These are phyloP conservation scores for Rosa persica DNA, from an alignment of 306 rosid genomes.

Conservation along the genomic window DNA sequence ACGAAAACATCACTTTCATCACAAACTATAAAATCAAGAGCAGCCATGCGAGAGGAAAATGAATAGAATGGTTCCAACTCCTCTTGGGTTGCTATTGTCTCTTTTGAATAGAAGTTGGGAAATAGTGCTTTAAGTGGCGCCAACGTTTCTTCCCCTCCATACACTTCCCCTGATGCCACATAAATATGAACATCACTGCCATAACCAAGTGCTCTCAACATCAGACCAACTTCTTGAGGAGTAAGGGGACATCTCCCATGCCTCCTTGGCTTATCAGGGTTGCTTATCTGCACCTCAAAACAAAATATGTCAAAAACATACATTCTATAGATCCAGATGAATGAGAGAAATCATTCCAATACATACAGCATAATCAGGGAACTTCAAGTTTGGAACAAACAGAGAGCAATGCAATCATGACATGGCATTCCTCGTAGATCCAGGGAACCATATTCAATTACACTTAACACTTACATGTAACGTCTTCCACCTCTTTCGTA, in stretches of 20 bases:
- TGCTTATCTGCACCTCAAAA: slow-evolving; percentile 63
- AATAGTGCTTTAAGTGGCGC: slow-evolving; percentile 85
- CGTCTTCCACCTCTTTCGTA: slow-evolving; percentile 98
- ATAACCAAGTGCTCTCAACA: slow-evolving; percentile 96
- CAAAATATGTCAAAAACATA: slow-evolving; percentile 14
- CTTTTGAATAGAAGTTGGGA: slow-evolving; percentile 89
- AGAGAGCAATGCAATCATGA: neutral
- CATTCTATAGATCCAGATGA: neutral
- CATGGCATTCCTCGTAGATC: slow-evolving; percentile 1
- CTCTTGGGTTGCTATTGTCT: slow-evolving; percentile 76
- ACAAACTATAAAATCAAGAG: slow-evolving; percentile 90
- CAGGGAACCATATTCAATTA: neutral
- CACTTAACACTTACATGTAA: slow-evolving; percentile 66
- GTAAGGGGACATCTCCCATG: slow-evolving; percentile 98
- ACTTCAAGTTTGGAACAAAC: neutral
- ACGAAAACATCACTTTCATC: slow-evolving; percentile 98
- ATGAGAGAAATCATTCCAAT: neutral
- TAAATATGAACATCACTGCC: slow-evolving; percentile 87
- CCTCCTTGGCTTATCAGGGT: slow-evolving; percentile 94
- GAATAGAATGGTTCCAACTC: slow-evolving; percentile 79
- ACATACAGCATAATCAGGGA: neutral
- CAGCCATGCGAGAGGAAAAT: slow-evolving; percentile 99
- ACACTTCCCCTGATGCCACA: slow-evolving; percentile 96
- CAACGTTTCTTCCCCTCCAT: slow-evolving; percentile 90
- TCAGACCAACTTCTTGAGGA: slow-evolving; percentile 98